Evolutionary conservation across 495 filamentous ascomycete genomes (phyloP), one percentile per base, ranked within the genome.

Genomic region (Niebla homalea): DNA sequence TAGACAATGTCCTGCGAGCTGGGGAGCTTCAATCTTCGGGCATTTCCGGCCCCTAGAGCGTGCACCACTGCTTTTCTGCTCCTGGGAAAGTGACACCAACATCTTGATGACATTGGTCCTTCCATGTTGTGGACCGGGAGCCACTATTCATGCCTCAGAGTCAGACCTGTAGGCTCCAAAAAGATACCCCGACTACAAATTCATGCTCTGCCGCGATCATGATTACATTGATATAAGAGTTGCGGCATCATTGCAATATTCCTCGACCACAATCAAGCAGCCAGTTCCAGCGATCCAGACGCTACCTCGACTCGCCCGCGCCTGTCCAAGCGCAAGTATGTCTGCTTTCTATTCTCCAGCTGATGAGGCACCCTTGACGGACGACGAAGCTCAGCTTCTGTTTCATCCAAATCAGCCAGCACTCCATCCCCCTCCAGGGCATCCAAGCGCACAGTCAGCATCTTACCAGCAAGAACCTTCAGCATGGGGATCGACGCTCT

Each of bases 331-430:
- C 15, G 23, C 48, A 16, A 49, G 8, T n/a, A 62, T 63, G 64
- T 58, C 64, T 36, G 53, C 48, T 36, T 65, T 58, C 47, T 60
- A 64, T 39, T 61, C 61, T 18, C 47, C 59, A 22, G 57, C 62
- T 23, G 59, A 61, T 14, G 57, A 64, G 41, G 53, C 55, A 46
- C 61, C 58, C 10, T 51, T 65, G 16, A 42, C 57, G 43, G 55
- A 62, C 18, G 64, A 60, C 29, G 51, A 51, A 35, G 52, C 58
- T 43, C 51, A 48, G 6, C 57, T 58, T 42, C 51, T 61, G 2
- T 65, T 57, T 41, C 52, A 59, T 46, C 51, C 51, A 10, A 53
- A 50, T 43, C 41, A 51, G 37, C 52, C 29, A 32, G 10, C 29
- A 11, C 29, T 32, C 29, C 10, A 11, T 32, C 14, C 29, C 29